Base-by-base conservation (phyloP, 1,139 yeast genomes). In the Kurtzmaniella quercitrusa region DNA sequence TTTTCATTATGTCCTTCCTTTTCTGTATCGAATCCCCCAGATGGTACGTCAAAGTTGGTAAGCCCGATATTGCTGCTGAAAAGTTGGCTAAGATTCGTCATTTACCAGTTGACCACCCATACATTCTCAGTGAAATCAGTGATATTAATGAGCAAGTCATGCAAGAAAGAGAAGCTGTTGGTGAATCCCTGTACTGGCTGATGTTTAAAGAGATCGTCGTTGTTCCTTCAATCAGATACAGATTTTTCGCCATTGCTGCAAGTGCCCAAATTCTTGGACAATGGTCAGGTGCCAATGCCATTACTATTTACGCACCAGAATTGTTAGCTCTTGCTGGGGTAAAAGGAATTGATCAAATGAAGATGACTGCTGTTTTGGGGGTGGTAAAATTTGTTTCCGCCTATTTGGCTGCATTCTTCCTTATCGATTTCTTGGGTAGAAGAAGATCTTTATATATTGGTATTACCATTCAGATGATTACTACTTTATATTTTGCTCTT, bases 261-360 rank as follows among this genome's bases (percentile, higher is more conserved):
- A 53, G 65, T 40, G 66, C 78, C 16, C 81, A 79, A 51, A 48
- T 81, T 39, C 65, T 81, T 44, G 79, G 81, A 40, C 85, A 81
- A 61, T 78, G 83, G 77, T 66, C 79, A 39, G 86, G 86, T 41
- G 81, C 84, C 21, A 80, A 79, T 50, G 79, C 84, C 2, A 66
- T 79, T 41, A 79, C 82, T n/a, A 76, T 79, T 44, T 79, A 79
- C 54, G 78, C 85, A 17, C 73, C 81, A 17, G 76, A 76, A 46
- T 66, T 81, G 46, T 79, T 81, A 54, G 66, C 67, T 29, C 66
- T 77, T 44, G 72, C 76, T 43, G 85, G 85, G 45, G 58, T 67
- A 40, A 41, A 42, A 34, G 69, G 68, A 31, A 54, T 63, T 27
- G 69, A 68, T 16, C 55, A 53, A 18, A 61, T 74, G 58, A 65